Conservation (phyloP, 306 rosid genomes). For the Trichosanthes truncata region DNA sequence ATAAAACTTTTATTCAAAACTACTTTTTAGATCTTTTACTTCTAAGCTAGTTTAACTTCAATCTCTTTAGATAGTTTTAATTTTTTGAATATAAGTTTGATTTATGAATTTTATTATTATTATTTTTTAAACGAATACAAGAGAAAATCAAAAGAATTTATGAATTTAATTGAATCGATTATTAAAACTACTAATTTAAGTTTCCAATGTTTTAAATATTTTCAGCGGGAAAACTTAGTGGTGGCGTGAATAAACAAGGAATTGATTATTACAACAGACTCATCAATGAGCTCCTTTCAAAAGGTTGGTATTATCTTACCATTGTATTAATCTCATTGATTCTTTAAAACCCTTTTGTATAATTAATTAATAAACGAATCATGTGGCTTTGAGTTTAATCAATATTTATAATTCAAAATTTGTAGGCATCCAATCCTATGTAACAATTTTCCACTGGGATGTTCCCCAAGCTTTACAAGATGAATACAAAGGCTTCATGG, state of each 20-base stretch:
- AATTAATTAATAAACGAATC: neutral
- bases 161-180: too few species aligned
- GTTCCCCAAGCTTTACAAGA: constrained; percentile 47
- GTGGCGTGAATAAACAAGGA: constrained; percentile 48
- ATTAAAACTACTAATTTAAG: too few species aligned
- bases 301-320: neutral
- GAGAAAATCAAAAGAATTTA: too few species aligned
- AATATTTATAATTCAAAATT: too few species aligned
- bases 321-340: neutral
- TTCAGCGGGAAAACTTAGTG: constrained; percentile 42
- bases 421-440: constrained; percentile 33
- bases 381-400: neutral
- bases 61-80: too few species aligned
- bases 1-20: too few species aligned
- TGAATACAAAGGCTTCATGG: constrained; percentile 37
- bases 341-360: neutral
- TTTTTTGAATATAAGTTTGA: too few species aligned
- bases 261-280: constrained; percentile 50
- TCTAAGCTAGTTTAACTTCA: too few species aligned
- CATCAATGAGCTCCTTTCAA: too few species aligned
- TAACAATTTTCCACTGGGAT: constrained; percentile 48
- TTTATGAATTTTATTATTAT: too few species aligned
- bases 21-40: too few species aligned
- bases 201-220: neutral
- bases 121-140: too few species aligned